Evolutionary conservation across 1,284 basidiomycete species (phyloP), one percentile per base, ranked within the genome.

Genomic region (Naganishia albida): DNA sequence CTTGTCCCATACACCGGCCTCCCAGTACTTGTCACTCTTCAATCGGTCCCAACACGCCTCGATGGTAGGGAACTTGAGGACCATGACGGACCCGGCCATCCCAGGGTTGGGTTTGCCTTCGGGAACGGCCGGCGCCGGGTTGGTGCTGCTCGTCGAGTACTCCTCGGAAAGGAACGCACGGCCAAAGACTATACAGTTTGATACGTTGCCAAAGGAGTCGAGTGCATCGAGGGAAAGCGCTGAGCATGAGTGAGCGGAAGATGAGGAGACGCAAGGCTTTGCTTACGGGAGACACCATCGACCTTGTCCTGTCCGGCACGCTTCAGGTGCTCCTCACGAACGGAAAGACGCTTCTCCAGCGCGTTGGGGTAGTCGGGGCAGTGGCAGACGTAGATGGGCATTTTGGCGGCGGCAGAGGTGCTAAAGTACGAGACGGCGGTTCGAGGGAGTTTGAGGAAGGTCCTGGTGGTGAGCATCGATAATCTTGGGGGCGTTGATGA

Each of bases 381-480:
- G 71, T 74, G 75, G 67, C 73, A 73, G 62, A 77, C 70, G 73
- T 75, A 79, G 38, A 79, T 68, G 23, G 72, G 74, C 74, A 76
- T 76, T 10, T 23, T 38, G 44, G 40, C 60, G 52, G 23, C 20
- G 43, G n/a, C 12, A 25, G 56, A 39, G 20, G 64, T 66, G 7
- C 56, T 43, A 38, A 56, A 50, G 30, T 51, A 26, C n/a, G 42
- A 15, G n/a, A 18, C 49, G 49, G 34, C 18, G 51, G 25, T 20
- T 48, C 20, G 46, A 4, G 13, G 30, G 51, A 12, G 18, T 38
- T 10, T n/a, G 51, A 23, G 7, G 51, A 18, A 16, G 16, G 30
- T 20, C 18, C 7, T 30, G 26, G 28, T 38, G 34, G 1, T 30
- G 34, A 20, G 30, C 49, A 30, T 51, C 20, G 34, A 34, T 34